Evolutionary conservation across 2,329 filamentous ascomycete species (phyloP).

Genomic region (Macrophomina phaseolina): DNA sequence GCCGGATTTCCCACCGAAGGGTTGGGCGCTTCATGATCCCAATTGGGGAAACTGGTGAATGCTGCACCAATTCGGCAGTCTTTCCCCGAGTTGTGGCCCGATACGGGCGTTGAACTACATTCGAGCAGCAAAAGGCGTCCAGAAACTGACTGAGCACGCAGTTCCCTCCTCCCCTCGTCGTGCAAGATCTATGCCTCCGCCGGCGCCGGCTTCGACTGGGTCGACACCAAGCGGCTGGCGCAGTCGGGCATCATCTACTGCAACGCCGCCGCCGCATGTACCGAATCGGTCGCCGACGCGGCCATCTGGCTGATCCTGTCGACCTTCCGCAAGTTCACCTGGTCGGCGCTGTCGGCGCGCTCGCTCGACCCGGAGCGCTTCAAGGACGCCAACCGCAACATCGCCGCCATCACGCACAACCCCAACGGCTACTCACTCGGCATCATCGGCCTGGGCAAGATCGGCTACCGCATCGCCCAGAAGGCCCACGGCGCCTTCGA

Average conservation of each 20-base stretch:
- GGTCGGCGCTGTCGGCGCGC: slow-evolving; percentile 31
- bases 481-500: slow-evolving; percentile 38
- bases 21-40: not conserved
- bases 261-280: slow-evolving; percentile 56
- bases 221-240: slow-evolving; percentile 61
- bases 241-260: slow-evolving; percentile 56
- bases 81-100: not conserved
- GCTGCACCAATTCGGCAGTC: not conserved
- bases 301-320: slow-evolving; percentile 64
- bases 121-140: not conserved
- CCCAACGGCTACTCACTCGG: slow-evolving; percentile 38
- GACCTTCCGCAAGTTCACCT: slow-evolving; percentile 55
- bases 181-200: slow-evolving; percentile 65
- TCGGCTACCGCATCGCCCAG: slow-evolving; percentile 40
- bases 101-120: not conserved
- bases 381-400: slow-evolving; percentile 28
- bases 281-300: slow-evolving; percentile 73
- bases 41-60: not conserved
- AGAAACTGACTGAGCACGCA: not conserved
- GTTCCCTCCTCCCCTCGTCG: slow-evolving; percentile 56
- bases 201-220: slow-evolving; percentile 69
- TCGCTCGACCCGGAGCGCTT: slow-evolving; percentile 29
- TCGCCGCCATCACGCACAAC: slow-evolving; percentile 31
- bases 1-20: not conserved
- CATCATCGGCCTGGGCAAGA: slow-evolving; percentile 46